These are phyloP conservation scores for Pseudognaphalium luteoalbum DNA, from an alignment of 129 eudicot genomes.

Conservation along the genomic window DNA sequence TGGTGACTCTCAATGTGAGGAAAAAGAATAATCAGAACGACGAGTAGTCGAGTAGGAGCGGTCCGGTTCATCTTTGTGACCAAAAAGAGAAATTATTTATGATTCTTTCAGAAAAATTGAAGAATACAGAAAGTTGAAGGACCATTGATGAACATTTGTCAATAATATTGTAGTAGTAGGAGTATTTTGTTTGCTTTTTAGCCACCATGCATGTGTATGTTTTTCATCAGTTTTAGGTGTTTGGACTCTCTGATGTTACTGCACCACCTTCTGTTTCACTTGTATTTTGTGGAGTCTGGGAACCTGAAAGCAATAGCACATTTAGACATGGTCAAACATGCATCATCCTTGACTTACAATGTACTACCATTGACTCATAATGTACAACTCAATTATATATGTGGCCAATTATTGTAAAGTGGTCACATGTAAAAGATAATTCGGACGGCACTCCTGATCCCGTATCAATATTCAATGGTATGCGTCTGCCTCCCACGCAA, in stretches of 20 bases:
- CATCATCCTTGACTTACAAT: constrained; percentile 35
- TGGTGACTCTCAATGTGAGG: constrained; percentile 35
- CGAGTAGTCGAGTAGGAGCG: constrained; percentile 6
- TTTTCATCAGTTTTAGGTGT: constrained; percentile 36
- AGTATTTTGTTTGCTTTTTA: constrained; percentile 27
- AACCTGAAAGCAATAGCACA: constrained; percentile 46
- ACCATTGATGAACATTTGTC: constrained; percentile 38
- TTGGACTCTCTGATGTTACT: constrained; percentile 58
- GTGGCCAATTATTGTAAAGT: constrained; percentile 21
- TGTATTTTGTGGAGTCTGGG: constrained; percentile 56
- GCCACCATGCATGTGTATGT: constrained; percentile 26
- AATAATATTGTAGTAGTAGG: constrained; percentile 32
- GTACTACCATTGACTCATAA: constrained; percentile 15
- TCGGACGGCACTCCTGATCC: no score
- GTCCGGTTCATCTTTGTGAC: constrained; percentile 34
- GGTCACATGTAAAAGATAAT: background rate
- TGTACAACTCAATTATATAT: constrained; percentile 25
- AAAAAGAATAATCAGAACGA: constrained; percentile 40
- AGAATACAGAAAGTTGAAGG: constrained; percentile 43
- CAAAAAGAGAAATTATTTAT: constrained; percentile 29
- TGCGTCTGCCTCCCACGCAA: no score
- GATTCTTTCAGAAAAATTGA: constrained; percentile 45
- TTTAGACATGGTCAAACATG: constrained; percentile 26
- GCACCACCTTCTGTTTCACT: constrained; percentile 57
- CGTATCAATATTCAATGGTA: no score